Base-by-base conservation (phyloP, 2,329 filamentous ascomycete species). In the Colletotrichum orbiculare region DNA sequence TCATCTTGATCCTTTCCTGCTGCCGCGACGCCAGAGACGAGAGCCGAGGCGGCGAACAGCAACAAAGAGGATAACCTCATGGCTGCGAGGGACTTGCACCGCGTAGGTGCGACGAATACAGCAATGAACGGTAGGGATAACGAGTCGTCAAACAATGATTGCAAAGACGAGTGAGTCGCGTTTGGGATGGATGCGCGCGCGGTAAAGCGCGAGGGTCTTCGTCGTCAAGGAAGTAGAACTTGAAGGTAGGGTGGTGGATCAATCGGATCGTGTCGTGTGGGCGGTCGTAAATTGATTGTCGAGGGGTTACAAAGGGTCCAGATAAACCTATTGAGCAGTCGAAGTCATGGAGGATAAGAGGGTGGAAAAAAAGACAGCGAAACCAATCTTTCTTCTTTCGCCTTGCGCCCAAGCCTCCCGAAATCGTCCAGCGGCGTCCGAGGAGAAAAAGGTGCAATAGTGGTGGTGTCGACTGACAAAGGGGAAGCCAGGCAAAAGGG, bases 1-100 rank as follows among this genome's bases (percentile, higher is more conserved):
- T 82, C 77, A 38, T 73, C 54, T 73, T 73, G 39, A 71, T 72
- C 60, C 79, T 77, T 9, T 79, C 75, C 42, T 78, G 79, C 9
- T 75, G 76, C 35, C 50, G 81, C 76, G 45, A 79, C 78, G 52
- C 76, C 73, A 54, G 79, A 80, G 50, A 82, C 70, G 53, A 77
- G 75, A 56, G 78, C 76, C 39, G 78, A 78, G 75, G 82, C 79
- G 64, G 87, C 75, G 55, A 87, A 73, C 69, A 85, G 75, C 65
- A 83, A 74, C 58, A 82, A 71, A 55, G 77, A 76, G 59, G 75
- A 74, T 68, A 83, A 74, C 77, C 79, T 80, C 82, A 84, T 84
- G 73, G n/a, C 66, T 71, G 70, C 66, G 59, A 50, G 34, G 60
- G 65, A 55, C 48, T 39, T 54, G 54, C 64, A 66, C 60, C 64